phyloP scores from a whole-genome alignment of 1,284 basidiomycete species.

The Waitea zeae region DNA sequence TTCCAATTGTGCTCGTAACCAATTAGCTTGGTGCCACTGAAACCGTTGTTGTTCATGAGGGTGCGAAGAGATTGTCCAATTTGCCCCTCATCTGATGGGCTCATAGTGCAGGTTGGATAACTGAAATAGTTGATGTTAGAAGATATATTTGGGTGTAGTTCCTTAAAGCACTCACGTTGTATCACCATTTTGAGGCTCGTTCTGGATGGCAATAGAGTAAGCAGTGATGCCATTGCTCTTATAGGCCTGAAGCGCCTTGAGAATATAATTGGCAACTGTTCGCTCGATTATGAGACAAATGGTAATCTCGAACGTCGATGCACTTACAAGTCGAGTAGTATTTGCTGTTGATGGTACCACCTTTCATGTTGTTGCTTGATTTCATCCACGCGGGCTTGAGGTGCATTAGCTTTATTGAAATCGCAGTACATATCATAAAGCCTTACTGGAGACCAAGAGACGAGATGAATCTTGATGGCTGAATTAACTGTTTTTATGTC shows the following conservation, averaged over 20 bases:
- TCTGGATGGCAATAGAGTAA: constrained; percentile 31
- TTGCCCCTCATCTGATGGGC: constrained; percentile 20
- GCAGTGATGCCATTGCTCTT: constrained; percentile 21
- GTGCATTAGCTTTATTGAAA: background rate
- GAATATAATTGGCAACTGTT: constrained; percentile 30
- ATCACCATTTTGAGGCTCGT: constrained; percentile 26
- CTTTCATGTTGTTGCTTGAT: constrained; percentile 22
- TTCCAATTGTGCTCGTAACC: constrained; percentile 11
- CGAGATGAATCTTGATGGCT: constrained; percentile 21
- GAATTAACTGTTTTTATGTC: constrained; percentile 28
- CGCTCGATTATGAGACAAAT: no score
- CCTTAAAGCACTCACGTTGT: no score
- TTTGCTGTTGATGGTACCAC: constrained; percentile 20
- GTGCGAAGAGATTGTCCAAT: constrained; percentile 23
- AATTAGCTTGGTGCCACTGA: constrained; percentile 14
- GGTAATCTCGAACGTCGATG: no score
- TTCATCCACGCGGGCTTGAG: constrained; percentile 37
- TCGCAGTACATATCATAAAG: background rate
- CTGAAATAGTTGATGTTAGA: no score
- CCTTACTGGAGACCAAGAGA: constrained; percentile 34
- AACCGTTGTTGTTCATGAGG: constrained; percentile 26
- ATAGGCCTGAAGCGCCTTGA: constrained; percentile 27
- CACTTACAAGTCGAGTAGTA: constrained; percentile 20
- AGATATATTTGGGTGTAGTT: no score
- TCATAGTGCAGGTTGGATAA: constrained; percentile 25